Evolutionary conservation across 1,284 basidiomycete species (phyloP).

Genomic region (Anthracocystis walkeri): DNA sequence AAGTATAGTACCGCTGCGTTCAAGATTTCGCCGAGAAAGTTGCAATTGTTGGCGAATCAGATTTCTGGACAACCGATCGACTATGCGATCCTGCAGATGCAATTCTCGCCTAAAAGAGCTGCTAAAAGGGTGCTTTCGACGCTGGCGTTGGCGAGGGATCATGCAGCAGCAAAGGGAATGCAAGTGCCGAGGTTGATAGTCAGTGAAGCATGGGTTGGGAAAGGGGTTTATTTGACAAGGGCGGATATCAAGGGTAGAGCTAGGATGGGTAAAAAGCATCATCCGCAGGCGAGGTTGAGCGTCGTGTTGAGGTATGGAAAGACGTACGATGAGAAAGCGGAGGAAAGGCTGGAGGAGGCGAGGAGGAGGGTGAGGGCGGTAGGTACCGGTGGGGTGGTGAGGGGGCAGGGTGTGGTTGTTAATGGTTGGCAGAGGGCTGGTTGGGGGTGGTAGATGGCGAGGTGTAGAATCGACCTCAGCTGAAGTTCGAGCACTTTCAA

Average conservation of each 20-base stretch:
- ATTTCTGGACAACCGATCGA: slow-evolving; percentile 77
- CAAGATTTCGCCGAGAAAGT: slow-evolving; percentile 91
- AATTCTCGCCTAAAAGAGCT: slow-evolving; percentile 90
- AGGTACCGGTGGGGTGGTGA: slow-evolving; percentile 72
- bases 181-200: slow-evolving; percentile 82
- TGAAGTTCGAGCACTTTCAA: too few species aligned
- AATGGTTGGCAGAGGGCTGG: slow-evolving; percentile 66
- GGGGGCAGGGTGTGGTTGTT: slow-evolving; percentile 53
- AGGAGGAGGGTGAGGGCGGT: slow-evolving; percentile 82
- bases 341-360: slow-evolving; percentile 77
- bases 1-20: slow-evolving; percentile 90
- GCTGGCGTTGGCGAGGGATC: slow-evolving; percentile 86
- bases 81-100: slow-evolving; percentile 94
- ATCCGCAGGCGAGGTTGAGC: slow-evolving; percentile 81
- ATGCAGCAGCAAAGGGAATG: slow-evolving; percentile 85
- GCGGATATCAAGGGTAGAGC: slow-evolving; percentile 89
- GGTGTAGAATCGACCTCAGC: too few species aligned
- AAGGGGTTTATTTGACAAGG: slow-evolving; percentile 79
- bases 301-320: slow-evolving; percentile 86
- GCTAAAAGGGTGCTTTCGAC: slow-evolving; percentile 87
- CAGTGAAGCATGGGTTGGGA: slow-evolving; percentile 91
- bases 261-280: slow-evolving; percentile 81
- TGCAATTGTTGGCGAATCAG: slow-evolving; percentile 87
- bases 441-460: slow-evolving; percentile 58
- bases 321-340: slow-evolving; percentile 79